Evolutionary conservation across 106 monocot genomes (phyloP), one percentile per base, ranked within the genome.

Genomic region (Amphibolis antarctica): DNA sequence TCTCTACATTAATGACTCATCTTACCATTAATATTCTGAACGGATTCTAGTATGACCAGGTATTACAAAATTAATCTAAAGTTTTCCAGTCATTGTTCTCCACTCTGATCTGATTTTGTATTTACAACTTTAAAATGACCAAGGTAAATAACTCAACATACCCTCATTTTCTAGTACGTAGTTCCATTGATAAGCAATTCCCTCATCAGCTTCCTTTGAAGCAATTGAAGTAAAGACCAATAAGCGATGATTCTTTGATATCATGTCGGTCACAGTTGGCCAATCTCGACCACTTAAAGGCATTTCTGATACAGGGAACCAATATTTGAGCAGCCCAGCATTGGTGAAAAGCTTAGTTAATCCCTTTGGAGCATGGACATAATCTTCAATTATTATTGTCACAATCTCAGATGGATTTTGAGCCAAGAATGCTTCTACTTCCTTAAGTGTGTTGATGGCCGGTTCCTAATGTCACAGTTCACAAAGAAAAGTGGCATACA

Each of bases 161-260:
- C 98, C 66, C 63, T 87, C 91, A 75, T 98, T 98, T 58, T 98
- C 98, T 51, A 98, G 62, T 72, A 91, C 75, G 71, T 90, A 81
- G 54, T 75, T 77, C 98, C 98, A 98, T 42, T 98, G 98, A 44
- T 87, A 98, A 51, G 98, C 91, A 77, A 98, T 98, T 26, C 98
- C 98, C 69, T 98, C 98, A n/a, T 78, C 90, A 23, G 86, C 86
- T 68, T 98, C 98, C 74, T 98, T 98, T 1, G 90, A 87, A 69
- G 86, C 62, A 60, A 68, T 67, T 15, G 87, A 91, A 50, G 86
- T 87, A 71, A 98, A 98, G 1, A 98, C 98, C 19, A 98, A 72
- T 27, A 98, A 59, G 28, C 98, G 69, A 24, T 75, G 78, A 70
- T 98, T 87, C 62, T 87, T 91, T 21, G 85, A 82, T 10, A 71